A percentile compares a stretch with the other conserved stretches of the same genome.
Conservation (phyloP, 1,139 yeast genomes). For the Protomyces inouyei region DNA sequence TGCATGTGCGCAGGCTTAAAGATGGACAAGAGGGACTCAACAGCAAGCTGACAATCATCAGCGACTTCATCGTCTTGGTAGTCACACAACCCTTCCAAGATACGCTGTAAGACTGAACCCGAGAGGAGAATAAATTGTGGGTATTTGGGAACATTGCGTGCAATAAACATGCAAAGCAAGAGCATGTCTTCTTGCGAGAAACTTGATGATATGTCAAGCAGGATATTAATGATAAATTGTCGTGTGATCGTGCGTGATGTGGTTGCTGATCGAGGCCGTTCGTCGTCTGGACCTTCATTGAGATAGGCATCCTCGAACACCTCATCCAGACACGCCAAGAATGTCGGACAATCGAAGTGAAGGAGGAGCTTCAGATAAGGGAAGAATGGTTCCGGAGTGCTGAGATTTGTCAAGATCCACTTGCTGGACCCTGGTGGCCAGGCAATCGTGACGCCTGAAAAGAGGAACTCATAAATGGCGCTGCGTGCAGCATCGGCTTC, state of each 20-base stretch:
- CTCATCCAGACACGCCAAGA: constrained; percentile 65
- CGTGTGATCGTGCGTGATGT: constrained; percentile 47
- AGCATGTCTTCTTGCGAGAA: constrained; percentile 41
- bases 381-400: constrained; percentile 46
- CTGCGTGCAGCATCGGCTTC: constrained; percentile 43
- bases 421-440: constrained; percentile 46
- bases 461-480: constrained; percentile 52
- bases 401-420: constrained; percentile 34
- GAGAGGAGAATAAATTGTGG: constrained; percentile 69
- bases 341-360: constrained; percentile 50
- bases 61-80: constrained; percentile 40
- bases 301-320: constrained; percentile 69
- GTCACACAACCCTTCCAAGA: constrained; percentile 53
- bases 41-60: constrained; percentile 66
- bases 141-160: constrained; percentile 73
- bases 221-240: constrained; percentile 62
- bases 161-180: constrained; percentile 61
- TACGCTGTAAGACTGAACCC: constrained; percentile 50
- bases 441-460: constrained; percentile 48
- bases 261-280: constrained; percentile 11
- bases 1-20: constrained; percentile 54
- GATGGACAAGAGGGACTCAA: constrained; percentile 60
- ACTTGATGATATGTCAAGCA: constrained; percentile 49
- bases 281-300: constrained; percentile 43
- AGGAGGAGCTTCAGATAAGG: constrained; percentile 56